Conservation (phyloP, 2,329 filamentous ascomycete genomes). For the Colletotrichum camelliae region DNA sequence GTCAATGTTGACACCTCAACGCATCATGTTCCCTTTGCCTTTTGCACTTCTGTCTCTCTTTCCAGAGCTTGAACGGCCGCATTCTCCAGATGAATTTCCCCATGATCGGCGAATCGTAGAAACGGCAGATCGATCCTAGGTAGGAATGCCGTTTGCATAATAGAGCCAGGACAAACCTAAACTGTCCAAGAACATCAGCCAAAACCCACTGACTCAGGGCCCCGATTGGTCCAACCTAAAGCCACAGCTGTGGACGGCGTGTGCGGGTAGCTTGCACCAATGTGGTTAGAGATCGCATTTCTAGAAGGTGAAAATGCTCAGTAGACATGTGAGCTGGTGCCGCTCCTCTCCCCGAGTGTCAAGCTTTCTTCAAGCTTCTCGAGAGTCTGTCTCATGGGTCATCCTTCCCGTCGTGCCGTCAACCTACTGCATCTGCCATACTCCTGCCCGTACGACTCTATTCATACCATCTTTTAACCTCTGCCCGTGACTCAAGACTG, state of each 20-base stretch:
- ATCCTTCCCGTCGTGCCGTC: not conserved
- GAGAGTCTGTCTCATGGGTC: not conserved
- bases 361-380: not conserved
- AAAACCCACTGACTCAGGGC: not conserved
- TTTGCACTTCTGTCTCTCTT: not conserved
- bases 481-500: not conserved
- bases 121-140: not conserved
- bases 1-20: not conserved
- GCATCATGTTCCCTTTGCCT: not conserved
- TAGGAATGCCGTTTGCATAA: conserved; percentile 8
- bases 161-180: not conserved
- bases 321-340: not conserved
- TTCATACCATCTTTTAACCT: not conserved
- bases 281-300: not conserved
- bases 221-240: not conserved
- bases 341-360: not conserved
- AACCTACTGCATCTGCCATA: not conserved
- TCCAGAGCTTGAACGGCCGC: not conserved
- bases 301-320: not conserved
- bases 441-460: not conserved
- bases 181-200: not conserved
- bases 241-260: not conserved
- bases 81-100: not conserved
- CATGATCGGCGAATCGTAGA: not conserved
- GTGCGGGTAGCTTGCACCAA: not conserved